Evolutionary conservation across 2,329 filamentous ascomycete genomes (phyloP).

Genomic region (Diaporthe ilicicola): DNA sequence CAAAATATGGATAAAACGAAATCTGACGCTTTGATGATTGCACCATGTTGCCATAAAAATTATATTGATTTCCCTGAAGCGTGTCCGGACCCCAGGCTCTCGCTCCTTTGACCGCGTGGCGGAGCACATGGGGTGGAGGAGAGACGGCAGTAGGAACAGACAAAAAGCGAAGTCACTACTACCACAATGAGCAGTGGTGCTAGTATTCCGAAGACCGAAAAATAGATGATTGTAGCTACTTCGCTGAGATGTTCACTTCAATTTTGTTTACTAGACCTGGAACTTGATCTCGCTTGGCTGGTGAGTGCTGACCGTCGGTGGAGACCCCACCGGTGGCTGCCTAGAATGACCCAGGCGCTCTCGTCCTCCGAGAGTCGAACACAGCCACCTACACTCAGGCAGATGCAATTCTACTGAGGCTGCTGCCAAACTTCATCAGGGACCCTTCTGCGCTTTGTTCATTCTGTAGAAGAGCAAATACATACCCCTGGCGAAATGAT

Average conservation of each 20-base stretch:
- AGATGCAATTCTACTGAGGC: neutral
- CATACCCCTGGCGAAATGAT: neutral
- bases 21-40: constrained; percentile 5
- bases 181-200: neutral
- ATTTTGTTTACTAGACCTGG: neutral
- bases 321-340: neutral
- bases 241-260: neutral
- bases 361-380: too few species aligned
- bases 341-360: neutral
- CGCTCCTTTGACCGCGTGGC: neutral
- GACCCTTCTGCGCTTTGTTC: too few species aligned
- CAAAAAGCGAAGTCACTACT: constrained; percentile 32
- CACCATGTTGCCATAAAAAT: neutral
- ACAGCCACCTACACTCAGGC: neutral
- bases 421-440: neutral
- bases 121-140: neutral
- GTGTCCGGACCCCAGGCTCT: neutral
- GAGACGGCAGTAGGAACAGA: neutral
- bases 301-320: neutral
- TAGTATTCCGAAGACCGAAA: neutral
- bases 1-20: neutral
- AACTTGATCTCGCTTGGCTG: neutral
- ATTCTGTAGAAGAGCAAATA: neutral
- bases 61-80: neutral
- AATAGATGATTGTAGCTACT: constrained; percentile 12